Evolutionary conservation across 352 stramenopile genomes (phyloP).

Genomic region (Globisporangium perplexum): DNA sequence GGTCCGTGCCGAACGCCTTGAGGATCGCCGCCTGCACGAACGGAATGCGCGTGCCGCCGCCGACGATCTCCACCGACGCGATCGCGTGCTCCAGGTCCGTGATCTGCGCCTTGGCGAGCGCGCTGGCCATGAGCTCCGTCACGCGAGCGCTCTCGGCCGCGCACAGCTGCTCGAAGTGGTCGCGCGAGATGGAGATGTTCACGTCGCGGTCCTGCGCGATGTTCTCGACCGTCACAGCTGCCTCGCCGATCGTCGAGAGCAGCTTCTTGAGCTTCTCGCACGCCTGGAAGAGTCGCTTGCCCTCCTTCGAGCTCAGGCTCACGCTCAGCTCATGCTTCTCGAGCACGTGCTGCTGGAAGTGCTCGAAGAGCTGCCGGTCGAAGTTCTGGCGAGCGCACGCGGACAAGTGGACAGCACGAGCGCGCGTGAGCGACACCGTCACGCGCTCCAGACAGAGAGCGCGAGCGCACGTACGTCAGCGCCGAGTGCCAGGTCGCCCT

Average conservation of each 20-base stretch:
- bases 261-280: slow-evolving; percentile 89
- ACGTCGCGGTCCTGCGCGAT: slow-evolving; percentile 79
- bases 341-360: slow-evolving; percentile 69
- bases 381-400: slow-evolving; percentile 32
- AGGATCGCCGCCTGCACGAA: slow-evolving; percentile 77
- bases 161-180: slow-evolving; percentile 70
- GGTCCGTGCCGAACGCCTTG: slow-evolving; percentile 40
- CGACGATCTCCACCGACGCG: slow-evolving; percentile 85
- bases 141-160: slow-evolving; percentile 38
- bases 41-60: slow-evolving; percentile 85
- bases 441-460: no score
- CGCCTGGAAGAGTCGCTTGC: slow-evolving; percentile 81
- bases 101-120: slow-evolving; percentile 43
- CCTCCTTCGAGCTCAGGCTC: slow-evolving; percentile 62
- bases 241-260: slow-evolving; percentile 80
- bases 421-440: not conserved
- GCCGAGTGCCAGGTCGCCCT: slow-evolving; percentile 55
- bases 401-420: no score
- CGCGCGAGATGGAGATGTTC: slow-evolving; percentile 61
- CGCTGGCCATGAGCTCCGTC: slow-evolving; percentile 40
- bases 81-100: slow-evolving; percentile 21
- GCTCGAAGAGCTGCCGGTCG: slow-evolving; percentile 70
- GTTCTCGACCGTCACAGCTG: slow-evolving; percentile 80
- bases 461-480: slow-evolving; percentile 38
- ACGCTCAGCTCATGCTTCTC: slow-evolving; percentile 49